Percentiles rank a stretch among this genome's conserved stretches.
Evolutionary conservation across 2,329 filamentous ascomycete genomes (phyloP).

Genomic region (Botrytis fabae): DNA sequence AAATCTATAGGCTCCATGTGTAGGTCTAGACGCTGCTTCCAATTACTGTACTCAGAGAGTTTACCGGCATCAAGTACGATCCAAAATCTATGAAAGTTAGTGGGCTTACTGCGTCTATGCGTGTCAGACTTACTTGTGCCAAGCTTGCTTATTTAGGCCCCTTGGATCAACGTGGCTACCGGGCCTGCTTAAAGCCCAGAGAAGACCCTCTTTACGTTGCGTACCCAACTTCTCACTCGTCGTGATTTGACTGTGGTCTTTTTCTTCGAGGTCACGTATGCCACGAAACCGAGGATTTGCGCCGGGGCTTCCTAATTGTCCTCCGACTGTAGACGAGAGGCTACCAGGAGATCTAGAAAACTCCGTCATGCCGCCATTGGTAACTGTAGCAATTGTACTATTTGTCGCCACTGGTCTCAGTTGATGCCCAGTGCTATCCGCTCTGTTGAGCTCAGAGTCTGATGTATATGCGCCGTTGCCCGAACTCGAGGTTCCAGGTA

Average conservation of each 20-base stretch:
- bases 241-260: slow-evolving; percentile 57
- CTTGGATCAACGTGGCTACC: slow-evolving; percentile 94
- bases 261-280: slow-evolving; percentile 88
- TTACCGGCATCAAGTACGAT: slow-evolving; percentile 96
- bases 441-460: slow-evolving; percentile 69
- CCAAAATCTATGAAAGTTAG: slow-evolving; percentile 73
- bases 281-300: slow-evolving; percentile 75
- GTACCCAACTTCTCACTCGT: slow-evolving; percentile 60
- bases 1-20: slow-evolving; percentile 98
- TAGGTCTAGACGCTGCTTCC: slow-evolving; percentile 94
- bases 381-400: slow-evolving; percentile 40
- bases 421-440: slow-evolving; percentile 64
- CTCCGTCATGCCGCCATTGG: slow-evolving; percentile 32
- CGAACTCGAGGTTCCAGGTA: slow-evolving; percentile 38
- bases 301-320: slow-evolving; percentile 50
- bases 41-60: slow-evolving; percentile 97
- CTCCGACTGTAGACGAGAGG: slow-evolving; percentile 45
- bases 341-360: slow-evolving; percentile 58
- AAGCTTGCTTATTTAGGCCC: slow-evolving; percentile 92
- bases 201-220: slow-evolving; percentile 85
- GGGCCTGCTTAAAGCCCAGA: slow-evolving; percentile 92
- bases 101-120: background rate
- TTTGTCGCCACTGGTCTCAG: slow-evolving; percentile 55
- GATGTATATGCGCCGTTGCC: slow-evolving; percentile 49
- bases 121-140: slow-evolving; percentile 80